phyloP scores from a whole-genome alignment of 2,329 filamentous ascomycete genomes.

The Aspergillus luchuensis region DNA sequence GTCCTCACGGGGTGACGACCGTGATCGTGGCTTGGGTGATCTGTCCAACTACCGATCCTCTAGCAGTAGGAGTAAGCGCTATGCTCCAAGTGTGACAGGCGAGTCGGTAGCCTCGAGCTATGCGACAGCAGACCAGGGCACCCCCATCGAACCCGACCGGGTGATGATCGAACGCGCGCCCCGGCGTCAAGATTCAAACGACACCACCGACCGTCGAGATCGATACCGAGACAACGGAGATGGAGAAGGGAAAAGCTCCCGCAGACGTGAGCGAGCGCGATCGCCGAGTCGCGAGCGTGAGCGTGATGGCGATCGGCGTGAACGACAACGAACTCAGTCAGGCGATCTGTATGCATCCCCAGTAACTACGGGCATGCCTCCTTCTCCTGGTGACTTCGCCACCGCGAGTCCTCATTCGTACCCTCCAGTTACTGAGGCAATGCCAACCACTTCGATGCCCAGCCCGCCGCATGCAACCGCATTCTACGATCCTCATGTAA shows the following conservation, averaged over 20 bases:
- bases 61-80: conserved; percentile 28
- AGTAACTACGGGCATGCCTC: conserved; percentile 22
- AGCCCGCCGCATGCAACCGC: conserved; percentile 28
- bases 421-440: background rate
- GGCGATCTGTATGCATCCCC: conserved; percentile 31
- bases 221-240: conserved; percentile 22
- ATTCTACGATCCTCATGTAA: conserved; percentile 51
- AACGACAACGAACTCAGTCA: conserved; percentile 34
- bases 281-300: conserved; percentile 32
- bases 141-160: conserved; percentile 31
- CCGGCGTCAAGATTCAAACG: conserved; percentile 30
- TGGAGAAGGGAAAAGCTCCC: conserved; percentile 19
- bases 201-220: conserved; percentile 24
- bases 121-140: conserved; percentile 42
- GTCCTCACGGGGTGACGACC: conserved; percentile 50
- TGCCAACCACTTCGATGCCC: conserved; percentile 18
- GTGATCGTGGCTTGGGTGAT: conserved; percentile 45
- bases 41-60: conserved; percentile 31
- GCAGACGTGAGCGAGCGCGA: conserved; percentile 30
- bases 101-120: conserved; percentile 41
- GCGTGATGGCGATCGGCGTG: conserved; percentile 19
- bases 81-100: conserved; percentile 30
- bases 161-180: conserved; percentile 33
- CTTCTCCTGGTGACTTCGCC: conserved; percentile 19
- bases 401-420: background rate